Base-by-base conservation (phyloP, 2,329 filamentous ascomycete species). In the Emergomyces orientalis region DNA sequence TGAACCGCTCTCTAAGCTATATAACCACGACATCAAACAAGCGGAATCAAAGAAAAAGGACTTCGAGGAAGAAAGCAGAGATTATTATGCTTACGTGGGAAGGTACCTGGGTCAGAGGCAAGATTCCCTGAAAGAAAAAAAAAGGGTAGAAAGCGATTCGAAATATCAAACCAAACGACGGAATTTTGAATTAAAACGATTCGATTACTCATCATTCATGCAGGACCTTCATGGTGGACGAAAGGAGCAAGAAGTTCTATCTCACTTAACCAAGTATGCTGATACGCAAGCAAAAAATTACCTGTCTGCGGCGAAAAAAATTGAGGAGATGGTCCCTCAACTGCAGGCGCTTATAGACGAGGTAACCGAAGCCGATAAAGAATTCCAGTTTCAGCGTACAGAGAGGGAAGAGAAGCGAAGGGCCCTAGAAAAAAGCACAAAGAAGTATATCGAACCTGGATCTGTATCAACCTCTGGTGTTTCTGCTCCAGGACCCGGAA, bases 191-290 rank as follows among this genome's bases (percentile, higher is more conserved):
- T 82, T 99, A 63, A 97, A 96, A 78, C 88, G 95, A 11, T 99
- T 99, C 71, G 95, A 99, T 75, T 99, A 99, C 74, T 97, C 93
- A 2, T 96, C 91, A 17, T 99, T 97, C 72, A 96, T 99, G 90
- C 93, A 97, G 71, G 94, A 99, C 78, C 82, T 99, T n/a, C 94
- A 97, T 66, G 94, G 94, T 37, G 94, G 94, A n/a, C 88, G 94
- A 66, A 99, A 97, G 74, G 94, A 99, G 71, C 94, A 97, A 72
- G 94, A 99, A 74, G 90, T 99, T 4, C 77, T 99, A 37, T 97
- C 93, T 0, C 90, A 97, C 72, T 81, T 99, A 39, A 99, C 94
- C 1, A 93, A 88, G 72, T 99, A 92, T 73, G 95, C 95, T 11
- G 91, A 96, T 73, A 86, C 88, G 2, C 94, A 99, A 72, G 90